These are phyloP conservation scores for Hypocreales sp. DNA, from an alignment of 2,329 filamentous ascomycete species.

Conservation along the genomic window DNA sequence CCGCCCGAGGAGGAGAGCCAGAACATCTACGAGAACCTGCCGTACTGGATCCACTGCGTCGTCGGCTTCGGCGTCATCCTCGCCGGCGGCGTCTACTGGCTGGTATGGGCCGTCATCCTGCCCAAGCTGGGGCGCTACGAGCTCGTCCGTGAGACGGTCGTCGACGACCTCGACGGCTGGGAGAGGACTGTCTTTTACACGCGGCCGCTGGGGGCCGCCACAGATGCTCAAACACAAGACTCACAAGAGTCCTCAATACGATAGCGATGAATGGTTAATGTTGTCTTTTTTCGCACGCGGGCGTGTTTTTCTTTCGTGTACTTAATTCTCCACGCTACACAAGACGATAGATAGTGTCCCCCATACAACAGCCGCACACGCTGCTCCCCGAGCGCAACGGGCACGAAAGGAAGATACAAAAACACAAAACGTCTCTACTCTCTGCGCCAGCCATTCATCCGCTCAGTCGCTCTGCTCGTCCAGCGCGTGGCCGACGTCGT, in stretches of 20 bases:
- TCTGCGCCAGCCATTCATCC: too few species aligned
- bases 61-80: constrained; percentile 39
- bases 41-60: constrained; percentile 43
- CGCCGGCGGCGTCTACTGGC: constrained; percentile 38
- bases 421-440: too few species aligned
- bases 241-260: background rate
- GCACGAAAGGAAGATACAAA: too few species aligned
- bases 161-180: constrained; percentile 48
- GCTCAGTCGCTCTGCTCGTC: too few species aligned
- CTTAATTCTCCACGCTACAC: too few species aligned
- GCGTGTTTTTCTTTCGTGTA: too few species aligned
- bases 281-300: too few species aligned
- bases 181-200: constrained; percentile 37
- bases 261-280: too few species aligned
- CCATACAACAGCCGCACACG: too few species aligned
- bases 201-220: constrained; percentile 17
- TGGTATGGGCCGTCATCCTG: constrained; percentile 36
- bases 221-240: background rate
- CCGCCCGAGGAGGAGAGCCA: constrained; percentile 32
- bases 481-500: too few species aligned
- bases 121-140: constrained; percentile 37
- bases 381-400: too few species aligned
- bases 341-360: too few species aligned
- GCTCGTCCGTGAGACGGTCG: constrained; percentile 34
- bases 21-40: constrained; percentile 35